Percentiles rank a stretch among this genome's conserved stretches.
These are phyloP conservation scores for Auxenochlorella pyrenoidosa DNA, from an alignment of 139 green algal species.

Conservation along the genomic window DNA sequence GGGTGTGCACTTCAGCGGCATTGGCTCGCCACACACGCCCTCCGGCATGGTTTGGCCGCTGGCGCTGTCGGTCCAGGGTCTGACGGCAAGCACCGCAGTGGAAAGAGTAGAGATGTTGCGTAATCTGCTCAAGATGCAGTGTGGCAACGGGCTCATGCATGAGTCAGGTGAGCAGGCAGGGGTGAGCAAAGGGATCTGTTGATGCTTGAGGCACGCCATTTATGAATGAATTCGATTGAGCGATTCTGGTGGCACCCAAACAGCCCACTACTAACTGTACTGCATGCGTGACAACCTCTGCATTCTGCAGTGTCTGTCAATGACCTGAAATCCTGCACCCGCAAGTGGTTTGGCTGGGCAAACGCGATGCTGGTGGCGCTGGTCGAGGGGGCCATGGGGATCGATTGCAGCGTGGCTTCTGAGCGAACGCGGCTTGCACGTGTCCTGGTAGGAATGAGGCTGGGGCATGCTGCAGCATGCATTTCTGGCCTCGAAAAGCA, in stretches of 20 bases:
- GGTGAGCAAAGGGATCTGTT: neutral
- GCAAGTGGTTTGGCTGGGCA: constrained; percentile 59
- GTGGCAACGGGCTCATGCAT: constrained; percentile 65
- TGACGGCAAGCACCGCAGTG: constrained; percentile 31
- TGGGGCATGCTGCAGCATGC: too few relatives aligned
- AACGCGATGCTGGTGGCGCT: constrained; percentile 60
- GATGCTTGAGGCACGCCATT: neutral
- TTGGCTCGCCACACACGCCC: constrained; percentile 66
- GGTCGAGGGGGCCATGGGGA: constrained; percentile 49
- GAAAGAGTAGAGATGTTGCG: constrained; percentile 40
- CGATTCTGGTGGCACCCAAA: too few relatives aligned
- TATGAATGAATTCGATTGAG: too few relatives aligned
- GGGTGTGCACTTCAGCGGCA: constrained; percentile 44
- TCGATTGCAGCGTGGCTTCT: constrained; percentile 46
- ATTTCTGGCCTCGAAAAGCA: too few relatives aligned
- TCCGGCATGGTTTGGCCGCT: constrained; percentile 60
- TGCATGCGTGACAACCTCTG: too few relatives aligned
- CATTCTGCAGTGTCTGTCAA: neutral
- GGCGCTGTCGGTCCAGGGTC: constrained; percentile 48
- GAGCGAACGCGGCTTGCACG: constrained; percentile 21
- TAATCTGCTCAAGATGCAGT: constrained; percentile 53
- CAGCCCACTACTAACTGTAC: too few relatives aligned
- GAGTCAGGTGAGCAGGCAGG: constrained; percentile 40
- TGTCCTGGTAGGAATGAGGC: neutral
- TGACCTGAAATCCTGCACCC: constrained; percentile 31